Conservation (phyloP, 2,329 filamentous ascomycete species). For the Chaetomium strumarium region DNA sequence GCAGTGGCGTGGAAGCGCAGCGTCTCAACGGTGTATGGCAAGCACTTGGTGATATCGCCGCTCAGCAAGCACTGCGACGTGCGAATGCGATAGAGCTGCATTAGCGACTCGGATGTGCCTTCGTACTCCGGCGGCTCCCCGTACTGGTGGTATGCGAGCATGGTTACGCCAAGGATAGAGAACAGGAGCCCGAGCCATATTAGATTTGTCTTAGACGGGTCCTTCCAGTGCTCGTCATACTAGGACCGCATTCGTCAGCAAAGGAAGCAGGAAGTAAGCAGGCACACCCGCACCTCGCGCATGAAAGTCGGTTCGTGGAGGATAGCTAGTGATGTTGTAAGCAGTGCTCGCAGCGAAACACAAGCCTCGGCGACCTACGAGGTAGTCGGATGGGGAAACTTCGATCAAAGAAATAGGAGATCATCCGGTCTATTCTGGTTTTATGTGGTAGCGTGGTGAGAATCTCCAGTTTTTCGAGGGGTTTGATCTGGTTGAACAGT, state of each 20-base stretch:
- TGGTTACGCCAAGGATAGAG: conserved; percentile 48
- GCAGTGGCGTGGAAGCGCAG: conserved; percentile 47
- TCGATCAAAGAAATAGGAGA: conserved; percentile 26
- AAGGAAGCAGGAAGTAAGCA: background rate
- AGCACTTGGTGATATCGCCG: conserved; percentile 46
- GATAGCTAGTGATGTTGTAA: conserved; percentile 24
- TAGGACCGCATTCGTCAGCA: conserved; percentile 23
- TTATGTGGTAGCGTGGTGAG: conserved; percentile 26
- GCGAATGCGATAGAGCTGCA: conserved; percentile 41
- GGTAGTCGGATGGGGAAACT: conserved; percentile 24
- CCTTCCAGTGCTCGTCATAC: conserved; percentile 45
- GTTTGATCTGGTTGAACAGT: conserved; percentile 24
- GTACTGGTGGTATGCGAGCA: conserved; percentile 47
- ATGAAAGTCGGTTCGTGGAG: conserved; percentile 46
- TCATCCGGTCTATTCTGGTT: conserved; percentile 22
- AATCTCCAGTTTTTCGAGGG: conserved; percentile 26
- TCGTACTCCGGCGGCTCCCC: conserved; percentile 48
- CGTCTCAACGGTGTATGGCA: conserved; percentile 47
- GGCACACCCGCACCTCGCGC: conserved; percentile 25
- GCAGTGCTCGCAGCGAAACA: background rate
- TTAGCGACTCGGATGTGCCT: conserved; percentile 41
- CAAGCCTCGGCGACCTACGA: conserved; percentile 20
- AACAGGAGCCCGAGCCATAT: conserved; percentile 49
- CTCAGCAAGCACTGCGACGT: conserved; percentile 49
- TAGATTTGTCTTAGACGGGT: conserved; percentile 40